Conservation (phyloP, 2,329 filamentous ascomycete genomes). For the Colletotrichum cuscutae region DNA sequence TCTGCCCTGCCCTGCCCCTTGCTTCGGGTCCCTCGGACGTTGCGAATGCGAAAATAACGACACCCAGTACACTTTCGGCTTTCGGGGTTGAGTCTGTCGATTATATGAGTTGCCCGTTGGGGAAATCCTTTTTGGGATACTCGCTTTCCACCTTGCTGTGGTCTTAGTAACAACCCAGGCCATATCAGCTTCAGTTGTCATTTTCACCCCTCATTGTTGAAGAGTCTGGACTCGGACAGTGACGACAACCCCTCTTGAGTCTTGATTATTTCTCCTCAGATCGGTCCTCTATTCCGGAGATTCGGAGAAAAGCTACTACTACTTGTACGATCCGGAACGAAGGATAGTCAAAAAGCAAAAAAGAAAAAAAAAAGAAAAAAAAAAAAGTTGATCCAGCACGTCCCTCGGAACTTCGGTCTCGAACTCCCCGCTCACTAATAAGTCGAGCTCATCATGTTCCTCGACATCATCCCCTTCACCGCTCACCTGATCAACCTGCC, state of each 20-base stretch:
- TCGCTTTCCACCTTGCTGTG: background rate
- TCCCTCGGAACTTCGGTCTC: background rate
- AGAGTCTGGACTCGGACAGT: background rate
- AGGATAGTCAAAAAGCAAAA: background rate
- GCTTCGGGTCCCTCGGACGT: background rate
- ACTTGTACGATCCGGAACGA: background rate
- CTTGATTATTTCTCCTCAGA: background rate
- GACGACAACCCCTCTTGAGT: background rate
- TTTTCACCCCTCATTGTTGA: background rate
- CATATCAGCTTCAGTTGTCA: background rate
- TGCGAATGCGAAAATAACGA: background rate
- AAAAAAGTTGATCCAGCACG: background rate
- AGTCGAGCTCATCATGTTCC: background rate
- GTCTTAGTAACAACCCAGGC: background rate
- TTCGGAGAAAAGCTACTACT: background rate
- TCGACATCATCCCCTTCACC: conserved; percentile 7
- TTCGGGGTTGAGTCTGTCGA: background rate
- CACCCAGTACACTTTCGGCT: background rate
- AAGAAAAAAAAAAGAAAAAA: background rate
- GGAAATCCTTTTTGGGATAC: conserved; percentile 6
- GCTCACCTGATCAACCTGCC: background rate
- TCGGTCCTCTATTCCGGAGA: background rate
- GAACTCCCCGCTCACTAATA: background rate
- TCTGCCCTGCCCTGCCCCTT: background rate
- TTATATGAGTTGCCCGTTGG: background rate